Conservation (phyloP, 495 filamentous ascomycete genomes). For the Neurospora intermedia region DNA sequence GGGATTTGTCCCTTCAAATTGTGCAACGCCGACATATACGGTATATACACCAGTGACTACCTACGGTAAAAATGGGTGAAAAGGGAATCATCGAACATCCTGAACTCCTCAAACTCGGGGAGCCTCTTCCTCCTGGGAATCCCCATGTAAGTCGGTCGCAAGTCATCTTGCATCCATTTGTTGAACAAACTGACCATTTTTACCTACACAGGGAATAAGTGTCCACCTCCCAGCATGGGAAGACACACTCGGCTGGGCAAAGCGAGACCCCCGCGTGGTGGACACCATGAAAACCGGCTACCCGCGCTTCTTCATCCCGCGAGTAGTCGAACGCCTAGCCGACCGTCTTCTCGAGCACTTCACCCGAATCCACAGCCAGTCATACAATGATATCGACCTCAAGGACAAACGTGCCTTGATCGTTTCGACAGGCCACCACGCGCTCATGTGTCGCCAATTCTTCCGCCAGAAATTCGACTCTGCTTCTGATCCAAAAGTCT, state of each 20-base stretch:
- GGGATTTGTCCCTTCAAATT: background rate
- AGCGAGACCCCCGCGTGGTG: constrained; percentile 11
- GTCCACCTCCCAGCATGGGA: constrained; percentile 21
- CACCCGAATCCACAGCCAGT: background rate
- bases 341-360: background rate
- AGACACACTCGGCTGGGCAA: constrained; percentile 19
- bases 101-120: constrained; percentile 5
- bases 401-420: background rate
- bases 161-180: no score
- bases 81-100: background rate
- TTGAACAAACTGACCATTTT: background rate
- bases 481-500: background rate
- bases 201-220: constrained; percentile 12
- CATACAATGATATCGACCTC: background rate
- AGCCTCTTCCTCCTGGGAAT: constrained; percentile 7
- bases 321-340: constrained; percentile 6
- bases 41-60: background rate
- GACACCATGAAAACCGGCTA: constrained; percentile 17
- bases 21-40: background rate
- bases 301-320: constrained; percentile 18
- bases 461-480: background rate
- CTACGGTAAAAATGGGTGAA: background rate
- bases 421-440: background rate
- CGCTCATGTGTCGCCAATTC: background rate
- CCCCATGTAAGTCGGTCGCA: constrained; percentile 7